Evolutionary conservation across 2,329 filamentous ascomycete species (phyloP).

Genomic region (Pezicula rhizophila): DNA sequence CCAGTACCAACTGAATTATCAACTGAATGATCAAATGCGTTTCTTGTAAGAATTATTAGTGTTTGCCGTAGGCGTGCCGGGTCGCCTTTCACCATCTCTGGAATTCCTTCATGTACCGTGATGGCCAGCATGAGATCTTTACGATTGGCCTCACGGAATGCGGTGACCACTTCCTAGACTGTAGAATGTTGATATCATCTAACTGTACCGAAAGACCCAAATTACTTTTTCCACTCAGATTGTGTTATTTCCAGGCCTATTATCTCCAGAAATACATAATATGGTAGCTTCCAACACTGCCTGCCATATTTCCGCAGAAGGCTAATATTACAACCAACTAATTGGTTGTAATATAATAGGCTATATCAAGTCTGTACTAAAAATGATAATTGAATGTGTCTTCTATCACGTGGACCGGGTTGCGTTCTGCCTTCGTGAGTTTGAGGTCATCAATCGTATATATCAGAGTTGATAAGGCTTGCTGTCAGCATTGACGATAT

Average conservation of each 20-base stretch:
- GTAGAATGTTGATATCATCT: neutral
- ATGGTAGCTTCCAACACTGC: too few species aligned
- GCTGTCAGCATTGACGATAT: too few species aligned
- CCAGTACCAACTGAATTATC: too few species aligned
- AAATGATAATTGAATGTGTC: too few species aligned
- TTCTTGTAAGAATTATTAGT: conserved; percentile 16
- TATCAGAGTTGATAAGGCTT: conserved; percentile 15
- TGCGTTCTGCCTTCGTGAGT: conserved; percentile 16
- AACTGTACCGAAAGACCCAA: neutral
- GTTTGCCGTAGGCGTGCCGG: conserved; percentile 15
- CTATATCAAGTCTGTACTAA: too few species aligned
- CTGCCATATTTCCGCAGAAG: too few species aligned
- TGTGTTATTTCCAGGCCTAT: too few species aligned
- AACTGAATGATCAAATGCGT: conserved; percentile 17
- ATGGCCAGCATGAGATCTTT: conserved; percentile 16
- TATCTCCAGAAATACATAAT: too few species aligned
- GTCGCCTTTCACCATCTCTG: conserved; percentile 17
- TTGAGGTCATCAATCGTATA: conserved; percentile 17
- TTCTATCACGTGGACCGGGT: conserved; percentile 4
- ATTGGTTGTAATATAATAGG: too few species aligned
- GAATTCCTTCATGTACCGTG: conserved; percentile 14
- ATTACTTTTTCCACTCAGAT: conserved; percentile 6
- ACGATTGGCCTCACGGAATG: conserved; percentile 14
- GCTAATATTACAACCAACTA: too few species aligned
- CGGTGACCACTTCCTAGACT: conserved; percentile 11